phyloP scores from a whole-genome alignment of 176 grass and related monocot genomes.

The Carex kokanica region DNA sequence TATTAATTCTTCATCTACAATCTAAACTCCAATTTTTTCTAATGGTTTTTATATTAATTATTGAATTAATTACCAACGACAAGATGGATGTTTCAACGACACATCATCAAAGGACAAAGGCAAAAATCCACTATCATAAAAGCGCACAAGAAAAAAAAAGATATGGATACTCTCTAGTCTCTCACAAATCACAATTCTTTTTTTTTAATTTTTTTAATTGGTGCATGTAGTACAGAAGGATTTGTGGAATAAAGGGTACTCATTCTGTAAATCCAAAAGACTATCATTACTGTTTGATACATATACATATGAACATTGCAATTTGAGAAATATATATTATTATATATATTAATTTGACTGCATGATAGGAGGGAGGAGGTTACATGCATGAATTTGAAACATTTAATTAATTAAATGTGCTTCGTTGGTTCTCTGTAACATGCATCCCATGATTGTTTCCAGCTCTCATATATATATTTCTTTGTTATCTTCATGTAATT shows the following conservation, averaged over 20 bases:
- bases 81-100: not conserved
- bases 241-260: not conserved
- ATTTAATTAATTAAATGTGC: not conserved
- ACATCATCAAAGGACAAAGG: not conserved
- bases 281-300: too few species aligned
- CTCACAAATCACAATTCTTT: not conserved
- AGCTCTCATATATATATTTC: not conserved
- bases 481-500: not conserved
- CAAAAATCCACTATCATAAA: not conserved
- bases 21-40: not conserved
- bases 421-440: conserved; percentile 5
- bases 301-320: not conserved
- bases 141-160: not conserved
- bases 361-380: not conserved
- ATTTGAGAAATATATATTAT: not conserved
- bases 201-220: not conserved
- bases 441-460: conserved; percentile 15
- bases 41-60: not conserved
- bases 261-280: too few species aligned
- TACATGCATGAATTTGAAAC: not conserved
- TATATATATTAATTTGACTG: not conserved
- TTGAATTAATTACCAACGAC: not conserved
- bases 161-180: not conserved
- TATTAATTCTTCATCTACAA: not conserved
- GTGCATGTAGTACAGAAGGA: not conserved